Evolutionary conservation across 768 basidiomycete genomes (phyloP).

Genomic region (Sporobolomyces phaffii): DNA sequence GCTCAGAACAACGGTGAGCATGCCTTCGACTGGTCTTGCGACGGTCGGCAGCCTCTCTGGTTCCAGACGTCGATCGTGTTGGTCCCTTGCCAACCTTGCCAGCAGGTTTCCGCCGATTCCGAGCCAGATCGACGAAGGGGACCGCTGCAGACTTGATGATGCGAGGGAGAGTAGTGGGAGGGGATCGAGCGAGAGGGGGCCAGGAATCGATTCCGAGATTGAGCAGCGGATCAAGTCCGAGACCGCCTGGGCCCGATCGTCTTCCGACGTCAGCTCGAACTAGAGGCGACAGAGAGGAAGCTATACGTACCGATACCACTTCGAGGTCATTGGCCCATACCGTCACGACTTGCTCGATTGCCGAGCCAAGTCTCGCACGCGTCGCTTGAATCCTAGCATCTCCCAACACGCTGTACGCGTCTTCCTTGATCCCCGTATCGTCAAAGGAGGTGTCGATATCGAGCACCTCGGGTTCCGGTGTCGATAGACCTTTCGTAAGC

Average conservation of each 20-base stretch:
- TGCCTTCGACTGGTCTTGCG: constrained; percentile 17
- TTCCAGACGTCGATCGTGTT: constrained; percentile 8
- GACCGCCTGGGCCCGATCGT: constrained; percentile 34
- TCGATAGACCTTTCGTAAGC: constrained; percentile 48
- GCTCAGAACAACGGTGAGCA: constrained; percentile 13
- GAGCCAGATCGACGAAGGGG: constrained; percentile 39
- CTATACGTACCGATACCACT: constrained; percentile 46
- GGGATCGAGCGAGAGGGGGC: constrained; percentile 48
- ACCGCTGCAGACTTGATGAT: constrained; percentile 40
- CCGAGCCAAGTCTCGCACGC: constrained; percentile 42
- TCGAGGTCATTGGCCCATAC: constrained; percentile 46
- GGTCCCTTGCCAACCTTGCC: constrained; percentile 42
- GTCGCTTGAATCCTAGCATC: constrained; percentile 40
- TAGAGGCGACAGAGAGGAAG: background rate
- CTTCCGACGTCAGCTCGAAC: background rate
- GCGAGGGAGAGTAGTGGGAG: constrained; percentile 48
- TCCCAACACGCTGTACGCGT: constrained; percentile 10
- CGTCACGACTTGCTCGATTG: constrained; percentile 42
- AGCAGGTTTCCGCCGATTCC: constrained; percentile 44
- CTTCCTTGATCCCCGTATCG: constrained; percentile 38
- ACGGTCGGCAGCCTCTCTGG: constrained; percentile 11
- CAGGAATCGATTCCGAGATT: constrained; percentile 45
- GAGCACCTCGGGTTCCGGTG: constrained; percentile 49
- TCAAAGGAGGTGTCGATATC: constrained; percentile 44
- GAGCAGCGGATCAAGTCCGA: constrained; percentile 46